Evolutionary conservation across 371 early-diverging fungal species (phyloP).

Genomic region (Catenaria anguillulae): DNA sequence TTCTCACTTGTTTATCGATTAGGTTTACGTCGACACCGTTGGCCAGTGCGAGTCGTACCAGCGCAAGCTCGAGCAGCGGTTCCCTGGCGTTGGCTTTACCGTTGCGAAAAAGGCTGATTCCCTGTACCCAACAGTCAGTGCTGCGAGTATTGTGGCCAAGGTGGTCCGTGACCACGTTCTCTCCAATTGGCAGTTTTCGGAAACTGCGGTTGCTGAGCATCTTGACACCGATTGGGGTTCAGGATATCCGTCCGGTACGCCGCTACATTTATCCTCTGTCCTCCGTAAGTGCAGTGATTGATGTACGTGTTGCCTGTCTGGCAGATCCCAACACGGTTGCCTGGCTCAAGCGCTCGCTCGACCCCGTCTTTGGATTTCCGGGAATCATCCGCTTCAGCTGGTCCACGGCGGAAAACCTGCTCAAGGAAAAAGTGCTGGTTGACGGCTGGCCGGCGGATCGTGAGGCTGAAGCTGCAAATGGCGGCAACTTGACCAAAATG

Average conservation of each 20-base stretch:
- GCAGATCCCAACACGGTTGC: conserved; percentile 80
- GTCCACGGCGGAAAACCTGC: conserved; percentile 67
- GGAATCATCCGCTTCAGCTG: conserved; percentile 89
- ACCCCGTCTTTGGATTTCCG: conserved; percentile 88
- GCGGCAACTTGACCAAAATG: no score
- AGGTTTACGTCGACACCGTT: conserved; percentile 95
- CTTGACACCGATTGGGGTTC: conserved; percentile 65
- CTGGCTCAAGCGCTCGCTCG: conserved; percentile 72
- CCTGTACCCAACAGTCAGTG: conserved; percentile 90
- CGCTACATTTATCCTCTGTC: no score
- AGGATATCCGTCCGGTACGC: conserved; percentile 82
- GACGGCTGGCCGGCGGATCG: conserved; percentile 7
- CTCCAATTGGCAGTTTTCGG: conserved; percentile 66
- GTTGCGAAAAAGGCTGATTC: conserved; percentile 96
- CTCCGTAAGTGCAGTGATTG: no score
- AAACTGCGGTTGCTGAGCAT: conserved; percentile 20
- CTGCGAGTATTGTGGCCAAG: conserved; percentile 98
- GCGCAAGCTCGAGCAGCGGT: conserved; percentile 48
- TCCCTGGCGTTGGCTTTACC: conserved; percentile 54
- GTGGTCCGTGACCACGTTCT: conserved; percentile 78
- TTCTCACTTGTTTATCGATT: neutral
- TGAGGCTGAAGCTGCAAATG: neutral
- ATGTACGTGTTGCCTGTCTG: no score
- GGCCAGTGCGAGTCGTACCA: conserved; percentile 82
- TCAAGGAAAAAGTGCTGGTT: conserved; percentile 29